Conservation (phyloP, 176 grass and related monocot species). For the Rhynchospora breviuscula region DNA sequence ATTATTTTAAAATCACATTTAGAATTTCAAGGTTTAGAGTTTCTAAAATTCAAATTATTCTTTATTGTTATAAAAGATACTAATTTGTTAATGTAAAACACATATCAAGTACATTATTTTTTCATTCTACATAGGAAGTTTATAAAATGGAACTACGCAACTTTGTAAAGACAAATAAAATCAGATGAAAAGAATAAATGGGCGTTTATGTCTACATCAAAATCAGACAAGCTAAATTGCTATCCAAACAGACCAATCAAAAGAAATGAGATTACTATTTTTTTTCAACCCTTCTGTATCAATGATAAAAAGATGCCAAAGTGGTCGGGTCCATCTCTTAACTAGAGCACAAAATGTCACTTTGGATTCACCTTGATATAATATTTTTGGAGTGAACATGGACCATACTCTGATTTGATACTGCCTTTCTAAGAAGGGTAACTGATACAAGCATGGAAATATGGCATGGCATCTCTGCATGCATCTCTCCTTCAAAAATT, state of each 20-base stretch:
- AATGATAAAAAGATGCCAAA: background rate
- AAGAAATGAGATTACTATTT: background rate
- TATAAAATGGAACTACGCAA: background rate
- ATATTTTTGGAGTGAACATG: background rate
- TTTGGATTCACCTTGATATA: slow-evolving; percentile 8
- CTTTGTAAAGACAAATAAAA: background rate
- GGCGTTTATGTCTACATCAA: background rate
- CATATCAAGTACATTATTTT: too few species aligned
- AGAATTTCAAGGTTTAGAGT: too few species aligned
- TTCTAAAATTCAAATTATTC: too few species aligned
- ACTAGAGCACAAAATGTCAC: slow-evolving; percentile 13
- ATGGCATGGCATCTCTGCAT: background rate
- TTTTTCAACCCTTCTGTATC: background rate
- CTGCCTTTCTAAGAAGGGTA: slow-evolving; percentile 4
- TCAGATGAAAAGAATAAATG: background rate
- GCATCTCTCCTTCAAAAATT: slow-evolving; percentile 22
- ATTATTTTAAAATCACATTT: too few species aligned
- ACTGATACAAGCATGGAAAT: background rate
- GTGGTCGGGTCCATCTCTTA: background rate
- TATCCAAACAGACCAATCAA: background rate
- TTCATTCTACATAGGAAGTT: background rate
- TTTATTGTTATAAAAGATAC: too few species aligned
- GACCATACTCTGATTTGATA: slow-evolving; percentile 23
- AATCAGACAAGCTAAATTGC: background rate
- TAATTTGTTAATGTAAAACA: too few species aligned